Base-by-base conservation (phyloP, 306 rosid species). In the Biancaea sappan region DNA sequence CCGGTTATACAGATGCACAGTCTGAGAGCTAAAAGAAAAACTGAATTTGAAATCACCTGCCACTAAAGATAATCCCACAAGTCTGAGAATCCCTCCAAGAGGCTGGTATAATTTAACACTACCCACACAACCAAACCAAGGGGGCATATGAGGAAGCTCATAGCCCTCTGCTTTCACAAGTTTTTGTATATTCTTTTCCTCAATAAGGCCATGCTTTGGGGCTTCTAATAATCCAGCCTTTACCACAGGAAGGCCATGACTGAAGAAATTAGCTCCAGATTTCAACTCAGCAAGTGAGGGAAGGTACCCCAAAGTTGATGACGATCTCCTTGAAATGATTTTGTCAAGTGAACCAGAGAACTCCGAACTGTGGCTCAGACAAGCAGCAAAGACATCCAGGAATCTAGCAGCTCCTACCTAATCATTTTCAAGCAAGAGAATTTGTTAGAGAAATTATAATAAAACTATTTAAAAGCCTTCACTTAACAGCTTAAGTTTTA, bases 141-240 rank as follows among this genome's bases (percentile, higher is more conserved):
- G 94, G 83, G 98, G 98, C 96, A 89, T 90, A 67, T 86, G 90
- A 25, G 98, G 97, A 79, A 94, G 91, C 73, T 83, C 88, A 47
- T 80, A 84, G 41, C 63, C 79, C 75, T 77, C 68, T 66, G 44
- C 66, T 65, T 78, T 73, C 56, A 57, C 62, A 25, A 67, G 66
- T 48, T 80, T 71, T 61, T 80, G 84, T 69, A 69, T 18, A 73
- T 48, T 75, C 58, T 79, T 83, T 63, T 87, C 90, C 83, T 72
- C 86, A 86, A 83, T 74, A 51, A 64, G 74, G 38, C 46, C 64
- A 73, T 37, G 29, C 79, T 66, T 84, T 26, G 89, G 69, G 72
- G 73, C 71, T 76, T 76, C 89, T 52, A 81, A 79, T 63, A 74
- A 69, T 71, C 84, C 75, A 71, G 81, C 77, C 41, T 63, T 78